Evolutionary conservation across 352 stramenopile species (phyloP).

Genomic region (Albugo candida): DNA sequence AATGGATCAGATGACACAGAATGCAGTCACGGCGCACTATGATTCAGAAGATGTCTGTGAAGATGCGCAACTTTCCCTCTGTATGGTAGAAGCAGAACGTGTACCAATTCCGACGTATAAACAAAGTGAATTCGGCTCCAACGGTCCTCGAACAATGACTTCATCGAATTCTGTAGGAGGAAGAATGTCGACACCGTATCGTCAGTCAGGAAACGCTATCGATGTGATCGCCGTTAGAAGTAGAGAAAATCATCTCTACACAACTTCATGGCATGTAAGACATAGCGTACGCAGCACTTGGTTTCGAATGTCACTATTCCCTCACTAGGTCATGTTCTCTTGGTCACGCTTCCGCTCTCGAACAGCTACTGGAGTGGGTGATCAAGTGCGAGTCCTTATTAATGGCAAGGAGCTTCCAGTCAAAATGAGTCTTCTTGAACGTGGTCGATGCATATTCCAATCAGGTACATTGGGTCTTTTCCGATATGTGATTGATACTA

Average conservation of each 20-base stretch:
- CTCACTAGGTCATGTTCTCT: slow-evolving; percentile 28
- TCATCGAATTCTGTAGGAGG: too few species aligned
- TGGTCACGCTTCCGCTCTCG: slow-evolving; percentile 52
- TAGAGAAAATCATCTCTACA: slow-evolving; percentile 29
- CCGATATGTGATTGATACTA: not conserved
- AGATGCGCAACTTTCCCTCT: too few species aligned
- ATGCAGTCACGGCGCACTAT: too few species aligned
- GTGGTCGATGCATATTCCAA: slow-evolving; percentile 40
- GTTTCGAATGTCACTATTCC: not conserved
- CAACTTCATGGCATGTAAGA: slow-evolving; percentile 55
- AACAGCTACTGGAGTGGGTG: slow-evolving; percentile 32
- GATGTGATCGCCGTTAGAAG: slow-evolving; percentile 61
- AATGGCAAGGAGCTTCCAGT: slow-evolving; percentile 59
- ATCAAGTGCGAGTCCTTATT: slow-evolving; percentile 50
- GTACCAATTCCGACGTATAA: too few species aligned
- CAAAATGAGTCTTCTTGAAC: slow-evolving; percentile 52
- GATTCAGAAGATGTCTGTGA: too few species aligned
- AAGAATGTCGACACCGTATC: too few species aligned
- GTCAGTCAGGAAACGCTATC: slow-evolving; percentile 30
- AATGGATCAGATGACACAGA: too few species aligned
- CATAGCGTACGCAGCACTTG: not conserved
- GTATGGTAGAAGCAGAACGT: too few species aligned
- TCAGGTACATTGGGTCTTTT: slow-evolving; percentile 16
- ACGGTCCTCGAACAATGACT: too few species aligned
- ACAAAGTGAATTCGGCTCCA: too few species aligned